phyloP scores from a whole-genome alignment of 352 stramenopile genomes.

The Phytophthora pistaciae region DNA sequence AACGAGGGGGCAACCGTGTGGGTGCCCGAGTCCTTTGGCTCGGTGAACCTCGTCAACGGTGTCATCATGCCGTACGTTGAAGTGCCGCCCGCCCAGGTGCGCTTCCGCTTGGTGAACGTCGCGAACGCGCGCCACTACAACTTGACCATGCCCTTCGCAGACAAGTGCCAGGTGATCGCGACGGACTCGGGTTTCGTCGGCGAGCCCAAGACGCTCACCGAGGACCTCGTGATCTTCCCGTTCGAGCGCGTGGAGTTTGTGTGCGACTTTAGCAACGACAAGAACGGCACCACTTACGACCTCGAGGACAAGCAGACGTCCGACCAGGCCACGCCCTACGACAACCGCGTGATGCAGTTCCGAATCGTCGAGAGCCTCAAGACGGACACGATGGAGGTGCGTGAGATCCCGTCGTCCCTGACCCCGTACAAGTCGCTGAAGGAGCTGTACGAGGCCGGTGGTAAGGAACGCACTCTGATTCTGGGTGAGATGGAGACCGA shows the following conservation, averaged over 20 bases:
- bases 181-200: slow-evolving; percentile 75
- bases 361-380: slow-evolving; percentile 51
- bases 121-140: slow-evolving; percentile 86
- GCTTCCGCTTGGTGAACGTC: slow-evolving; percentile 69
- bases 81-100: slow-evolving; percentile 68
- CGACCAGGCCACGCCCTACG: slow-evolving; percentile 58
- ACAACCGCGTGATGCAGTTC: slow-evolving; percentile 57
- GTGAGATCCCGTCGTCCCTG: slow-evolving; percentile 48
- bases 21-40: slow-evolving; percentile 66
- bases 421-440: slow-evolving; percentile 64
- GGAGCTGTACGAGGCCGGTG: slow-evolving; percentile 54
- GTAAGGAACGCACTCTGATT: slow-evolving; percentile 64
- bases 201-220: slow-evolving; percentile 50
- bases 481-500: slow-evolving; percentile 67
- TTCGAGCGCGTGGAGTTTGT: slow-evolving; percentile 70
- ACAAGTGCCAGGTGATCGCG: slow-evolving; percentile 69
- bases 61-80: slow-evolving; percentile 75
- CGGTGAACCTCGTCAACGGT: slow-evolving; percentile 64
- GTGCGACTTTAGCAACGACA: slow-evolving; percentile 58
- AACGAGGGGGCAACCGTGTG: slow-evolving; percentile 44
- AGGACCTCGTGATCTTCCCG: slow-evolving; percentile 49
- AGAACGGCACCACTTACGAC: slow-evolving; percentile 58
- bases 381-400: slow-evolving; percentile 44
- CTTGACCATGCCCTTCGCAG: slow-evolving; percentile 69
- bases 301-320: slow-evolving; percentile 56